Evolutionary conservation across 768 basidiomycete genomes (phyloP).

Genomic region (Amanita polypyramis): DNA sequence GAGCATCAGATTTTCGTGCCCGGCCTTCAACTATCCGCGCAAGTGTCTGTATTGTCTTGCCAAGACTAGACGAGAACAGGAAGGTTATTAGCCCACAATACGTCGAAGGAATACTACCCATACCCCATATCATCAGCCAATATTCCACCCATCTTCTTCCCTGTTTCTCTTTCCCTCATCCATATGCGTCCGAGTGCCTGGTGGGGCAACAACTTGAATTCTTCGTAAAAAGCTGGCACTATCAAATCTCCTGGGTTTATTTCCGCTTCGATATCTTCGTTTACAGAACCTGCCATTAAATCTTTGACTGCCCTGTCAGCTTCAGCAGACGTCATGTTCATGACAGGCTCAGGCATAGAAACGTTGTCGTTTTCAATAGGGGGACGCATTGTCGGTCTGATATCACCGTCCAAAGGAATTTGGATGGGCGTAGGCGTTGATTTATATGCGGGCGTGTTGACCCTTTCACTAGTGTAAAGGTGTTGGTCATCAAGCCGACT

Average conservation of each 20-base stretch:
- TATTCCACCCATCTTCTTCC: conserved; percentile 78
- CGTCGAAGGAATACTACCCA: conserved; percentile 7
- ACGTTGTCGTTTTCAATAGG: conserved; percentile 15
- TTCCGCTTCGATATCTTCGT: conserved; percentile 44
- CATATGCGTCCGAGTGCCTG: conserved; percentile 79
- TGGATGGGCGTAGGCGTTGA: conserved; percentile 18
- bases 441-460: conserved; percentile 1
- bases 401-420: conserved; percentile 24
- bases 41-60: conserved; percentile 89
- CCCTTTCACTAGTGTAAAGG: not conserved
- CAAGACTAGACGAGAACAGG: conserved; percentile 36
- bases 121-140: conserved; percentile 89
- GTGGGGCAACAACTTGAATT: conserved; percentile 69
- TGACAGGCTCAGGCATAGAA: conserved; percentile 16
- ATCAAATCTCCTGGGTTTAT: conserved; percentile 57
- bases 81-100: conserved; percentile 5
- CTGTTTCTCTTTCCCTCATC: conserved; percentile 79
- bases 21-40: conserved; percentile 79
- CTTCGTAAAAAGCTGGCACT: conserved; percentile 69
- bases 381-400: conserved; percentile 10
- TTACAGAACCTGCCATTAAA: conserved; percentile 57
- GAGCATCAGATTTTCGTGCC: conserved; percentile 56
- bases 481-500: not conserved
- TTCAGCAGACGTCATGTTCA: conserved; percentile 35
- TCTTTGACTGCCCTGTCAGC: conserved; percentile 74